Evolutionary conservation across 106 monocot genomes (phyloP), one percentile per base, ranked within the genome.

Genomic region (Dioscorea dumetorum): DNA sequence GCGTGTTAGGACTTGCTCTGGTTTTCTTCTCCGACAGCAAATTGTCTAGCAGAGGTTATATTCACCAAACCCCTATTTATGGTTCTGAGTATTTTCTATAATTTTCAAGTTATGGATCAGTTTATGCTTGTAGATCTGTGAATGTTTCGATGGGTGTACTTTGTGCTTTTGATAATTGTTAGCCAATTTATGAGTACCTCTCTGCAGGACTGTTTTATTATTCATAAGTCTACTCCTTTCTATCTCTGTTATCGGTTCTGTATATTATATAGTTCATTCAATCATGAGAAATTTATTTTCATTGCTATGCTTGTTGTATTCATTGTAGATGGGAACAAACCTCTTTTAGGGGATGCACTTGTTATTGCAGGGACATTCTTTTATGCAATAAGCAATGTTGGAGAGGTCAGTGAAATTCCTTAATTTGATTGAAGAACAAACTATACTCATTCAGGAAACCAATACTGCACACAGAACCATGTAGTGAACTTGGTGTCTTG

Each of bases 341-440:
- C 80, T 63, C 62, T 85, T 32, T 34, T 80, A 17, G 84, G 84
- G 16, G 84, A 85, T 68, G 51, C 24, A 50, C 77, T 85, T 24
- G 80, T 80, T 60, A 74, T 85, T 53, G 67, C 31, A 24, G 80
- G 77, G 52, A 85, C 84, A 67, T 33, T 85, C 28, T 80, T 57
- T 66, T 85, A 73, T 67, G 84, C 80, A 51, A 68, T 80, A 60
- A 80, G 84, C 67, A 85, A 85, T 67, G 80, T 80, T 67, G 84
- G 84, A 73, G 77, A 80, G 80, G 84, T 85, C 19, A 64, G 48
- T 4, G 22, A 65, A 12, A 24, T 67, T 64, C 14, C 28, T 33
- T 28, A 35, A 58, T 11, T 58, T 19, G 20, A 58, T 28, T 3
- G 3, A 28, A 28, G 3, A 28, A 28, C 28, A 28, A 28, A 28